Evolutionary conservation across 148 eudicot species (phyloP).

Genomic region (Chenopodium formosanum): DNA sequence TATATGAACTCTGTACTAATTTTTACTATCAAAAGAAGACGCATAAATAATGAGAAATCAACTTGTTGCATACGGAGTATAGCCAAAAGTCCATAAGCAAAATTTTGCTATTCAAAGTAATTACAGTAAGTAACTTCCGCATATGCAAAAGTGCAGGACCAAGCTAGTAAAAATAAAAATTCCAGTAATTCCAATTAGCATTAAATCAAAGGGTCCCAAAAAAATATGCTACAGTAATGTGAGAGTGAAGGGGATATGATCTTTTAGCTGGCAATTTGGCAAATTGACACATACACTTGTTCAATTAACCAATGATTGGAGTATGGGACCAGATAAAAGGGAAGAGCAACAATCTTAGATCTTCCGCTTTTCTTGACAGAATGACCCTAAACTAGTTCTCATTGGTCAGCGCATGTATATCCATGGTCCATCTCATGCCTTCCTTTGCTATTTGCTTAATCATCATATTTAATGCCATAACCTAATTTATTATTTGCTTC

Average conservation of each 20-base stretch:
- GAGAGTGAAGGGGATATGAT: not conserved
- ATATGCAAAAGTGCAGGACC: no score
- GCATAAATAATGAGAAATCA: no score
- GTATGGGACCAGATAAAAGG: constrained; percentile 2
- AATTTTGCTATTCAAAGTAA: no score
- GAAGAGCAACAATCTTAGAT: not conserved
- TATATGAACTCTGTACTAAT: no score
- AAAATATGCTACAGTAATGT: not conserved
- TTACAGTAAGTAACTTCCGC: no score
- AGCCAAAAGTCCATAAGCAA: no score
- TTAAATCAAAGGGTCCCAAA: constrained; percentile 9
- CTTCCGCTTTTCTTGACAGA: not conserved
- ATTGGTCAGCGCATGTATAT: not conserved
- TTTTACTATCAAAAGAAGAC: no score
- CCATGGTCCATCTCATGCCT: not conserved
- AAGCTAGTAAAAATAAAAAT: not conserved
- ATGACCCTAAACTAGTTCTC: not conserved
- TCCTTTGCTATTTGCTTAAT: not conserved
- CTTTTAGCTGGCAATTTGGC: not conserved
- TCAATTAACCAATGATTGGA: constrained; percentile 11
- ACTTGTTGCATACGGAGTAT: no score
- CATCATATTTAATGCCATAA: not conserved
- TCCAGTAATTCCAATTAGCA: no score
- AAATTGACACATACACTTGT: not conserved
- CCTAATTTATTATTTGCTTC: not conserved